Conservation (phyloP, 176 grass and related monocot species). For the Metroxylon sagu region DNA sequence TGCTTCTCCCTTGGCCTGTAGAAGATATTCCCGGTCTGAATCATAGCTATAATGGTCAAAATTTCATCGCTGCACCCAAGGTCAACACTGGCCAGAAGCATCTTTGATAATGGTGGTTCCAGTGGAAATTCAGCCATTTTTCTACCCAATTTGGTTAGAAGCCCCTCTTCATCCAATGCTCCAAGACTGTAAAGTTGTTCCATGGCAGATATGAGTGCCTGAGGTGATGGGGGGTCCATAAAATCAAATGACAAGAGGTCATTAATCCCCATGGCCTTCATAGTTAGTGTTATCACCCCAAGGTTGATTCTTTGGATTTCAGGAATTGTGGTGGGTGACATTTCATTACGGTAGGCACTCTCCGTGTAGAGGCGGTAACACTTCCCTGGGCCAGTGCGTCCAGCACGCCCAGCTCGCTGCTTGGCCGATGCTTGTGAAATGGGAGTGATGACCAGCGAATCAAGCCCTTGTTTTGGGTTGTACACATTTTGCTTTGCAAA, state of each 20-base stretch:
- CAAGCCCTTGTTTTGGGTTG: constrained; percentile 85
- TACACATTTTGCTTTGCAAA: constrained; percentile 93
- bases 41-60: constrained; percentile 93
- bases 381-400: constrained; percentile 78
- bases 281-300: no score
- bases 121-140: constrained; percentile 97
- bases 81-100: constrained; percentile 84
- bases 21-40: constrained; percentile 89
- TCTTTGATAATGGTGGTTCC: constrained; percentile 88
- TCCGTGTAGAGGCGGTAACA: constrained; percentile 48
- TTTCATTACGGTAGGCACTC: no score
- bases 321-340: no score
- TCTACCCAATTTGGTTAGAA: constrained; percentile 78
- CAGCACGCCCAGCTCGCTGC: constrained; percentile 89
- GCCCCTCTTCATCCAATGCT: constrained; percentile 78
- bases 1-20: constrained; percentile 92
- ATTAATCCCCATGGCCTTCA: no score
- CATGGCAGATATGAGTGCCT: no score
- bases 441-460: constrained; percentile 85
- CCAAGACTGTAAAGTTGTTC: constrained; percentile 59
- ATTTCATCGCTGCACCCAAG: constrained; percentile 91
- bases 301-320: no score
- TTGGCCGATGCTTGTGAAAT: constrained; percentile 97
- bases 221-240: no score
- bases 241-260: no score